Conservation (phyloP, 768 basidiomycete genomes). For the Psilocybe tampanensis region DNA sequence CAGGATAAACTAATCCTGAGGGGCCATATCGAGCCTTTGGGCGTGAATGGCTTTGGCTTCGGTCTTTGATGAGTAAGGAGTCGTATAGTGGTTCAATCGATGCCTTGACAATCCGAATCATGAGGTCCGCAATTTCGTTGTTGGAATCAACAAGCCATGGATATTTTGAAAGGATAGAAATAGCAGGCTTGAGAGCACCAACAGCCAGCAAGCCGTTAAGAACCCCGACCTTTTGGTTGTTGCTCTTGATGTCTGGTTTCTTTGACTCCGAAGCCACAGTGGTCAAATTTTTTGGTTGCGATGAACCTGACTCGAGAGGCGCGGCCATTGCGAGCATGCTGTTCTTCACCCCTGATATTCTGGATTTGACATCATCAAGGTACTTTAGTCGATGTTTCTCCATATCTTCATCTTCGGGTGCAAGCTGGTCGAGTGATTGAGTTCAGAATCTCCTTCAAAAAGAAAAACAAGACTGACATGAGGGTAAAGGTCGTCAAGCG, state of each 20-base stretch:
- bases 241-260: conserved; percentile 44
- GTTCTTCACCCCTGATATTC: conserved; percentile 67
- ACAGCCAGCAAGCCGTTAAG: conserved; percentile 81
- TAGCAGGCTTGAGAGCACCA: conserved; percentile 78
- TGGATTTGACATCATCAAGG: conserved; percentile 58
- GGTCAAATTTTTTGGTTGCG: conserved; percentile 40
- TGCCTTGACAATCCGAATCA: conserved; percentile 73
- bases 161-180: conserved; percentile 79
- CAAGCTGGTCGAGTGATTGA: conserved; percentile 20
- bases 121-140: conserved; percentile 83
- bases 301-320: conserved; percentile 60
- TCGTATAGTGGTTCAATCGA: conserved; percentile 75
- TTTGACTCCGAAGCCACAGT: conserved; percentile 43
- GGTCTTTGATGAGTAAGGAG: conserved; percentile 53
- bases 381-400: conserved; percentile 66
- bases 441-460: neutral
- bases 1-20: conserved; percentile 52
- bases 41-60: conserved; percentile 61
- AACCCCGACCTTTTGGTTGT: conserved; percentile 83
- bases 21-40: conserved; percentile 67
- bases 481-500: conserved; percentile 87
- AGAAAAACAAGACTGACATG: conserved; percentile 62
- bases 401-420: conserved; percentile 79
- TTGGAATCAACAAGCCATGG: conserved; percentile 85
- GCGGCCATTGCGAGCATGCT: conserved; percentile 87